These are phyloP conservation scores for Monilinia fructicola DNA, from an alignment of 2,329 filamentous ascomycete genomes.

Conservation along the genomic window DNA sequence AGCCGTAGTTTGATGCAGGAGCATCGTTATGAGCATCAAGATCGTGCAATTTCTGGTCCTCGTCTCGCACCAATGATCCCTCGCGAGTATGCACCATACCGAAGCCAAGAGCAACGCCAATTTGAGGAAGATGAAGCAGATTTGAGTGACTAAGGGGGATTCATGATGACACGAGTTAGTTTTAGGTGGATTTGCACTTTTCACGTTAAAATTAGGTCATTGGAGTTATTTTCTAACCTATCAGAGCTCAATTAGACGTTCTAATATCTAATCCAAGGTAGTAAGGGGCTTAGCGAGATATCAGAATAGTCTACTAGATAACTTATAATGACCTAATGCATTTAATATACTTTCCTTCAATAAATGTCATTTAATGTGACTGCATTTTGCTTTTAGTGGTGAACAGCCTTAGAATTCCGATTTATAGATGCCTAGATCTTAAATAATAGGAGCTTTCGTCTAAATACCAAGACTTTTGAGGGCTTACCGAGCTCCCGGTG, in stretches of 20 bases:
- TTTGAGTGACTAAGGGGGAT: neutral
- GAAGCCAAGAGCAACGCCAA: neutral
- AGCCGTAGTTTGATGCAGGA: neutral
- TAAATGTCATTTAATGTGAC: neutral
- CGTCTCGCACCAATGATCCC: neutral
- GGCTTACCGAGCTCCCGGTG: neutral
- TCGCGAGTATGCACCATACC: neutral
- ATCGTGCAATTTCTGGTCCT: neutral
- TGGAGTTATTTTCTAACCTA: neutral
- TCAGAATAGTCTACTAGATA: neutral
- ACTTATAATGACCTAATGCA: neutral
- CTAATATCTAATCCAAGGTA: too few species aligned
- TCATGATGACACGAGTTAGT: neutral
- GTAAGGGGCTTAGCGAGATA: neutral
- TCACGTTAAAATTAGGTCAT: neutral
- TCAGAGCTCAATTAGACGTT: neutral
- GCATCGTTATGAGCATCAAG: neutral
- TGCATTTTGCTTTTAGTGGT: fast-evolving
- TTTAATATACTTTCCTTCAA: neutral
- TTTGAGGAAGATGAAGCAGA: neutral
- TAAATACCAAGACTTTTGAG: neutral
- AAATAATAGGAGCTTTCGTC: neutral
- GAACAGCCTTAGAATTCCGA: neutral
- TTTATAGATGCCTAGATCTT: neutral
- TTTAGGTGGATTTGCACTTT: neutral